Conservation (phyloP, 805 yeast species). For the Limtongia smithiae region DNA sequence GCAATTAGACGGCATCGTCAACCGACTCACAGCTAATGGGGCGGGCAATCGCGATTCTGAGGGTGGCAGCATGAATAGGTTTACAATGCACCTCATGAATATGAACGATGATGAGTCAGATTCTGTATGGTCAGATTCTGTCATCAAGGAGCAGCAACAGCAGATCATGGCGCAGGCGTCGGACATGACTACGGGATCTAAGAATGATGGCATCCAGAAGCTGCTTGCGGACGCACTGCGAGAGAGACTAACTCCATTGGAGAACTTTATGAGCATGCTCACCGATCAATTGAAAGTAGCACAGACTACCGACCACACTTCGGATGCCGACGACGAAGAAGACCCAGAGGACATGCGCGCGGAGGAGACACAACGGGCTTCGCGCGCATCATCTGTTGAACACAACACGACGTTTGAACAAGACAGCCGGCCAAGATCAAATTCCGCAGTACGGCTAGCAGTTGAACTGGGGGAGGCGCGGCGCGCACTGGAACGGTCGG, state of each 20-base stretch:
- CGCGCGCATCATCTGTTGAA: background rate
- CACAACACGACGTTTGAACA: background rate
- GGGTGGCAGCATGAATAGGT: background rate
- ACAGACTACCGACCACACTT: background rate
- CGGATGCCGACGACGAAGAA: conserved; percentile 21
- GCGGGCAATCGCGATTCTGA: background rate
- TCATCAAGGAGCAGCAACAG: conserved; percentile 5
- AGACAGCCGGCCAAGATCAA: too few species aligned
- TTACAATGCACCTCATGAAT: background rate
- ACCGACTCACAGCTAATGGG: conserved; percentile 16
- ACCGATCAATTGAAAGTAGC: conserved; percentile 21
- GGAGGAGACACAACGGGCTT: background rate
- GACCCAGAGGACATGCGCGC: conserved; percentile 1
- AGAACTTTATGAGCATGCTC: conserved; percentile 17
- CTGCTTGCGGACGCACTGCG: conserved; percentile 17
- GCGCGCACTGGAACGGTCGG: conserved; percentile 11
- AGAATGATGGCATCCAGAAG: conserved; percentile 11
- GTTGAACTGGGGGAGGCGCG: conserved; percentile 16
- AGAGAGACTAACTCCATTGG: conserved; percentile 19
- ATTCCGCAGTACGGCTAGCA: background rate
- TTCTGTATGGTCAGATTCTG: conserved; percentile 14
- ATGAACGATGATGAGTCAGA: conserved; percentile 14
- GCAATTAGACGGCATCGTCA: conserved; percentile 21
- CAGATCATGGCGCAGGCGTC: conserved; percentile 9
- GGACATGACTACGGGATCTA: background rate